These are phyloP conservation scores for Graphium sp. DNA, from an alignment of 2,329 filamentous ascomycete genomes.

Conservation along the genomic window DNA sequence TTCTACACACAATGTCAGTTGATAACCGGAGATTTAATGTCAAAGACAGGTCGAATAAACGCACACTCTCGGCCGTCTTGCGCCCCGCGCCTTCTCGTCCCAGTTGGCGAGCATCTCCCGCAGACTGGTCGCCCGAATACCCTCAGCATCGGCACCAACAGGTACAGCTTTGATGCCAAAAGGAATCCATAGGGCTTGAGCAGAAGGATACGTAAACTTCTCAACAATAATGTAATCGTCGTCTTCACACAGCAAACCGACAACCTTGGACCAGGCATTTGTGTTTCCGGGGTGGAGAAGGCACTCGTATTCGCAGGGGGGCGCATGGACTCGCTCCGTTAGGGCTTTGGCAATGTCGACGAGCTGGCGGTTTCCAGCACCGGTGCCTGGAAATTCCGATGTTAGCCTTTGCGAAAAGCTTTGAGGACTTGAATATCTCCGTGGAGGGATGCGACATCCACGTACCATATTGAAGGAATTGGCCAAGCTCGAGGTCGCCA, in stretches of 20 bases:
- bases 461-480: constrained; percentile 8
- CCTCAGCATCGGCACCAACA: constrained; percentile 11
- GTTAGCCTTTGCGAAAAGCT: too few species aligned
- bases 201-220: constrained; percentile 14
- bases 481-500: constrained; percentile 7
- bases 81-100: constrained; percentile 24
- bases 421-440: background rate
- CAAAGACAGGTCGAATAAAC: too few species aligned
- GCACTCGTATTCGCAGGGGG: constrained; percentile 9
- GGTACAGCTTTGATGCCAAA: constrained; percentile 10
- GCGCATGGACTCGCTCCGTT: constrained; percentile 9
- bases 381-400: constrained; percentile 5
- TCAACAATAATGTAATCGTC: constrained; percentile 13
- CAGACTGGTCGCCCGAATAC: constrained; percentile 19
- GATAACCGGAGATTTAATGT: too few species aligned
- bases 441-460: too few species aligned
- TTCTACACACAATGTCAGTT: too few species aligned
- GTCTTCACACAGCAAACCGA: constrained; percentile 12
- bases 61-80: constrained; percentile 8
- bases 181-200: constrained; percentile 14
- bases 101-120: constrained; percentile 32
- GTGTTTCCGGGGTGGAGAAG: constrained; percentile 14
- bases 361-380: constrained; percentile 8
- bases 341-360: constrained; percentile 7
- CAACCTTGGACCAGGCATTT: constrained; percentile 14